Evolutionary conservation across 2,329 filamentous ascomycete genomes (phyloP).

Genomic region (Xylariales sp.): DNA sequence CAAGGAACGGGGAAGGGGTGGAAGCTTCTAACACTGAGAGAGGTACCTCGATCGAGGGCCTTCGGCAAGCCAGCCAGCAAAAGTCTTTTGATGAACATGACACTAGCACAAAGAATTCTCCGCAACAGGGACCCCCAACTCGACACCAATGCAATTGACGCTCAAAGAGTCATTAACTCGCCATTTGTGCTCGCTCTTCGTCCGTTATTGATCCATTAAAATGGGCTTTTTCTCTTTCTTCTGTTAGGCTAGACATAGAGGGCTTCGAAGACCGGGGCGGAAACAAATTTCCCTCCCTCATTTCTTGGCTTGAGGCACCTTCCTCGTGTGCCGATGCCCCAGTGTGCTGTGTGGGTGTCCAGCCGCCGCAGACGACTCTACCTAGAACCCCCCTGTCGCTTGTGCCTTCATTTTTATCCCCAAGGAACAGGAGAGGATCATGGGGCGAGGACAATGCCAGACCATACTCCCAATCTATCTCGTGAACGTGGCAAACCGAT

Average conservation of each 20-base stretch:
- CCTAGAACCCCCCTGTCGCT: slow-evolving; percentile 4
- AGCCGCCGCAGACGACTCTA: slow-evolving; percentile 1
- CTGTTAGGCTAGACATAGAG: no score
- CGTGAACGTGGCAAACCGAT: no score
- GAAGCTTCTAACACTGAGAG: slow-evolving; percentile 13
- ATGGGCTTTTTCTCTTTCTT: no score
- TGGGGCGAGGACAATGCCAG: no score
- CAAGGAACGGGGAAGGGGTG: slow-evolving; percentile 25
- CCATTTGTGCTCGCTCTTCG: no score
- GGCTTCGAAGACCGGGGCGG: no score
- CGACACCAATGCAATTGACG: neutral
- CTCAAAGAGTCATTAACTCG: no score
- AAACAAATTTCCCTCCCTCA: no score
- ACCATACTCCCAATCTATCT: no score
- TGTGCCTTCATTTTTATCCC: no score
- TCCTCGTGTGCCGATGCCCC: no score
- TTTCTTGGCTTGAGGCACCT: slow-evolving; percentile 5
- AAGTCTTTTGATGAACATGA: slow-evolving; percentile 6
- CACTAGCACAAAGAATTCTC: slow-evolving; percentile 9
- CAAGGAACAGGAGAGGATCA: neutral
- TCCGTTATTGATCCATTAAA: no score
- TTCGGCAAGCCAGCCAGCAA: slow-evolving; percentile 6
- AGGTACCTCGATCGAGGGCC: slow-evolving; percentile 9
- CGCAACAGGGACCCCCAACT: slow-evolving; percentile 1
- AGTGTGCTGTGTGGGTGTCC: slow-evolving; percentile 5